Base-by-base conservation (phyloP, 352 stramenopile genomes). In the Globisporangium paddicum region DNA sequence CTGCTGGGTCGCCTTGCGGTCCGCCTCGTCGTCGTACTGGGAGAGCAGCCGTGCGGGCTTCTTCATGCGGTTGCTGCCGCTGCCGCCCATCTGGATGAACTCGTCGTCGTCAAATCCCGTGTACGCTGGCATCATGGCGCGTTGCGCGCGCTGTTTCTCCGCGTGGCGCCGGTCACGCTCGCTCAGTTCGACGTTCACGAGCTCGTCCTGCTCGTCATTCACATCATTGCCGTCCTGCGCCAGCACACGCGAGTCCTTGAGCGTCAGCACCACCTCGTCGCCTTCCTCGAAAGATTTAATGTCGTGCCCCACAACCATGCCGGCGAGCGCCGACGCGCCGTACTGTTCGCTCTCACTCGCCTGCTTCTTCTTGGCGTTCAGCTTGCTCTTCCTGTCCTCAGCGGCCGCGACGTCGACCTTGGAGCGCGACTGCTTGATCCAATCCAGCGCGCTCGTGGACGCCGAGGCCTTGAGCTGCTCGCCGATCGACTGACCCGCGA, bases 81-180 rank as follows among this genome's bases (percentile, higher is more conserved):
- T 42, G 7, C 63, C 64, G n/a, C 81, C 74, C 59, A 92, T 73
- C 56, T 92, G 77, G 60, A 98, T 79, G 69, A 98, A 99, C 72
- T 99, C 96, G 60, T 98, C 95, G 71, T 99, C 96, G 69, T 99
- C 96, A 63, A 94, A 97, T 0, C 89, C 96, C 11, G 87, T 86
- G 77, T 99, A 99, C 48, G 95, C 80, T 0, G 87, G 87, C 66
- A 91, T 79, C 0, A 51, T 34, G 1, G 82, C 75, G 4, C 82
- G 67, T 37, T 79, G 73, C 0, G 69, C 65, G 13, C 70, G 69
- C 26, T 72, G 61, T 49, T 94, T 69, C 13, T 73, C 64, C 0
- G 75, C 76, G 3, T 64, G 25, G 14, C 69, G 75, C 19, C 71
- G 69, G 35, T 95, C 84, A 19, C 79, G 79, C 46, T 96, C 86